Evolutionary conservation across 192 early-diverging fungal species (phyloP), one percentile per base, ranked within the genome.

Genomic region (Backusella mclennaniae): DNA sequence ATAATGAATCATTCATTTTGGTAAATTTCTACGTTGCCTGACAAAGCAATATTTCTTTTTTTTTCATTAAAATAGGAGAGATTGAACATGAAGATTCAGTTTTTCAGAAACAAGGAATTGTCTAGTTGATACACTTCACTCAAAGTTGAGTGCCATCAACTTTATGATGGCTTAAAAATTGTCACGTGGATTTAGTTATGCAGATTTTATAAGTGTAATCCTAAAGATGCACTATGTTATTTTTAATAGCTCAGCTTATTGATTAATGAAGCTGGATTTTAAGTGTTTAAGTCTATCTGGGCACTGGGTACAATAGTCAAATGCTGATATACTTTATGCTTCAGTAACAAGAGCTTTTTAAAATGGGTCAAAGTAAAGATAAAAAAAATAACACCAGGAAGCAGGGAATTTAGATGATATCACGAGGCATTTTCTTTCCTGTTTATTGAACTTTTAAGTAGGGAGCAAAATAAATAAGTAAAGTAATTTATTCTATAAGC

Each of bases 291-390:
- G 73, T 87, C 88, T 63, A 92, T 93, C 15, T 5, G 59, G 96
- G 95, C 46, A 91, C 88, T 39, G 93, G 94, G 6, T 95, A 95
- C 1, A 87, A 91, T 67, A 94, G 94, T 84, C 94, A 97, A 95
- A 85, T 88, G 97, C 15, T 44, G 42, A 14, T 52, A 93, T 95
- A 69, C 94, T 39, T 39, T 52, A 93, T 97, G 36, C 80, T 98
- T 73, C 91, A 96, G 74, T 91, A 98, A 83, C 96, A 98, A 84
- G 95, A 98, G 79, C 85, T 97, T 44, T 96, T 98, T 73, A 93
- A 92, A 74, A 97, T 69, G 96, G 97, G 80, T 86, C 90, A 46
- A 94, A 90, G 71, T 94, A 98, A 82, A 93, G 94, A 73, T 85
- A 92, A 76, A 86, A 91, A 87, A 86, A 69, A 83, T 17, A 39